These are phyloP conservation scores for Hypoxylon rubiginosum DNA, from an alignment of 2,329 filamentous ascomycete species.

Conservation along the genomic window DNA sequence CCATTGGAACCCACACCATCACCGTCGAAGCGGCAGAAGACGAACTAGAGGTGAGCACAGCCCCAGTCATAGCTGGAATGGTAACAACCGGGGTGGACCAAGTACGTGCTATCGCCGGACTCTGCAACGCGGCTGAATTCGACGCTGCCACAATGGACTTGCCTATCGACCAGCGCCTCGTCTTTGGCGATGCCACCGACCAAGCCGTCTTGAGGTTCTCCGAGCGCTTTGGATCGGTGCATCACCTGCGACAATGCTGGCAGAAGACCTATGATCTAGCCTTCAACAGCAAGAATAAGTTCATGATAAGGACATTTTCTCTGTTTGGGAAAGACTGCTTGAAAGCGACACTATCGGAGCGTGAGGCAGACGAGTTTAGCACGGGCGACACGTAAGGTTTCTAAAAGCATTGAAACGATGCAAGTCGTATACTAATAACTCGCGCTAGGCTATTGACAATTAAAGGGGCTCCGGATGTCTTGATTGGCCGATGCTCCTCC, in stretches of 20 bases:
- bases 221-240: slow-evolving; percentile 72
- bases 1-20: slow-evolving; percentile 66
- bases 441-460: slow-evolving; percentile 72
- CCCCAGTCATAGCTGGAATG: slow-evolving; percentile 44
- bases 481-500: slow-evolving; percentile 73
- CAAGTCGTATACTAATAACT: slow-evolving; percentile 61
- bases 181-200: slow-evolving; percentile 83
- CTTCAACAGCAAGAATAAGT: slow-evolving; percentile 89
- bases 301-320: slow-evolving; percentile 76
- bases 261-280: slow-evolving; percentile 75
- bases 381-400: slow-evolving; percentile 55
- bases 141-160: slow-evolving; percentile 73
- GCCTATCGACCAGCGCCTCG: slow-evolving; percentile 71
- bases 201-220: slow-evolving; percentile 80
- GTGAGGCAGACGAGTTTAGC: slow-evolving; percentile 54
- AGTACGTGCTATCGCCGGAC: slow-evolving; percentile 70
- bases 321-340: slow-evolving; percentile 57
- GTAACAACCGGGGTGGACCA: slow-evolving; percentile 65
- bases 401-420: background rate
- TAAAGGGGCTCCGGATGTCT: slow-evolving; percentile 82
- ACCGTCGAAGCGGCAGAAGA: slow-evolving; percentile 66
- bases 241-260: slow-evolving; percentile 73
- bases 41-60: slow-evolving; percentile 50
- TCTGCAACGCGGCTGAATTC: slow-evolving; percentile 83
- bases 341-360: slow-evolving; percentile 54